phyloP scores from a whole-genome alignment of 805 yeast species.

The Cyberlindnera maritima region DNA sequence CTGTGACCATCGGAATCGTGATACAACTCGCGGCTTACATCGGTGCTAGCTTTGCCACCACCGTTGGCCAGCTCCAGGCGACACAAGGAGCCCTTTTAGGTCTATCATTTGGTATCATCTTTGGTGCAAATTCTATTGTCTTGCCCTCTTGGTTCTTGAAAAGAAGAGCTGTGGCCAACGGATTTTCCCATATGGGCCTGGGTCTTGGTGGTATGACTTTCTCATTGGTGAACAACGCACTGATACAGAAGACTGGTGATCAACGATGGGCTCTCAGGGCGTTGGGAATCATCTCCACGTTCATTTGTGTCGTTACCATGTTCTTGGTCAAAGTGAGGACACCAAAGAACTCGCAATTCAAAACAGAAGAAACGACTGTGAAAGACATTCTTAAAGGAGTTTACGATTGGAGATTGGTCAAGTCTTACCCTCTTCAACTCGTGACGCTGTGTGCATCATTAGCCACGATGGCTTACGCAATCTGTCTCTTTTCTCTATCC shows the following conservation, averaged over 20 bases:
- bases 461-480: conserved; percentile 39
- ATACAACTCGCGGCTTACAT: conserved; percentile 47
- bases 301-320: conserved; percentile 37
- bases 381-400: conserved; percentile 31
- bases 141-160: conserved; percentile 55
- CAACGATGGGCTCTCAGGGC: conserved; percentile 47
- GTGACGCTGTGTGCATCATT: conserved; percentile 37
- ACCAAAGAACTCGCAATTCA: conserved; percentile 26
- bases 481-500: conserved; percentile 45
- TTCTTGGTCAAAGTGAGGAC: conserved; percentile 45
- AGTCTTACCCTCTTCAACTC: conserved; percentile 31
- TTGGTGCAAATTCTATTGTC: conserved; percentile 48
- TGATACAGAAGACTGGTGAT: conserved; percentile 40
- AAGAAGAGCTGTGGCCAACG: conserved; percentile 47
- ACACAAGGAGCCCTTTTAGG: conserved; percentile 56
- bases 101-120: conserved; percentile 46
- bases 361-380: conserved; percentile 11
- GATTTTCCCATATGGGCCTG: conserved; percentile 47
- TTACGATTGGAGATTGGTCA: conserved; percentile 32
- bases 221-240: conserved; percentile 39
- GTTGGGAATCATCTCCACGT: conserved; percentile 40
- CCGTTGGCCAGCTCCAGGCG: conserved; percentile 47
- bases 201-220: conserved; percentile 51
- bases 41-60: conserved; percentile 49
- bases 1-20: conserved; percentile 38